phyloP scores from a whole-genome alignment of 108 stramenopile species.

The Discostella stelligeroides region DNA sequence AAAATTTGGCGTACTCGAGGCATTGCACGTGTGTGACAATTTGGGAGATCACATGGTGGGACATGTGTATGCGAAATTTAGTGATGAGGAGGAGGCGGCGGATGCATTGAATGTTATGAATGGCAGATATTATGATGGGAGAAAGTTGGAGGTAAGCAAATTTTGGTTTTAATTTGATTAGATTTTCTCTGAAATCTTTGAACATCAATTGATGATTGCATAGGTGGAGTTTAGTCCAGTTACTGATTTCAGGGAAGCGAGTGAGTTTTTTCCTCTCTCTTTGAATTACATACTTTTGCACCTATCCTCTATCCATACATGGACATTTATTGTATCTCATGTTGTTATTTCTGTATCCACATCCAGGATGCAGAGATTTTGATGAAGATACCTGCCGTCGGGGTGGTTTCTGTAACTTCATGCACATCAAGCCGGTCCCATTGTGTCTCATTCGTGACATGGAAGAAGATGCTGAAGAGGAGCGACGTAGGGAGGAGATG shows the following conservation, averaged over 20 bases:
- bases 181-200: no score
- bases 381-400: slow-evolving; percentile 84
- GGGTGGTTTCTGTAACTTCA: slow-evolving; percentile 98
- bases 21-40: slow-evolving; percentile 96
- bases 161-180: no score
- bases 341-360: background rate
- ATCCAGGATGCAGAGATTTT: slow-evolving; percentile 89
- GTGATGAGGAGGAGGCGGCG: slow-evolving; percentile 95
- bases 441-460: slow-evolving; percentile 68
- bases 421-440: slow-evolving; percentile 93
- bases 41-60: slow-evolving; percentile 98
- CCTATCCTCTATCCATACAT: background rate
- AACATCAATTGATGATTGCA: no score
- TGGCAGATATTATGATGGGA: slow-evolving; percentile 94
- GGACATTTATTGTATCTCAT: no score
- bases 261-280: background rate
- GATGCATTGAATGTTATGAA: slow-evolving; percentile 89
- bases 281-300: no score
- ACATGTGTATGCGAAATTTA: slow-evolving; percentile 92
- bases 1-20: slow-evolving; percentile 95
- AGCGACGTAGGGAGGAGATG: slow-evolving; percentile 47
- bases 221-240: slow-evolving; percentile 96
- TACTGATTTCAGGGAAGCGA: slow-evolving; percentile 94
- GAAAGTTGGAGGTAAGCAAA: slow-evolving; percentile 77
- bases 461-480: slow-evolving; percentile 77